Evolutionary conservation across 192 early-diverging fungal genomes (phyloP).

Genomic region (Mortierella antarctica): DNA sequence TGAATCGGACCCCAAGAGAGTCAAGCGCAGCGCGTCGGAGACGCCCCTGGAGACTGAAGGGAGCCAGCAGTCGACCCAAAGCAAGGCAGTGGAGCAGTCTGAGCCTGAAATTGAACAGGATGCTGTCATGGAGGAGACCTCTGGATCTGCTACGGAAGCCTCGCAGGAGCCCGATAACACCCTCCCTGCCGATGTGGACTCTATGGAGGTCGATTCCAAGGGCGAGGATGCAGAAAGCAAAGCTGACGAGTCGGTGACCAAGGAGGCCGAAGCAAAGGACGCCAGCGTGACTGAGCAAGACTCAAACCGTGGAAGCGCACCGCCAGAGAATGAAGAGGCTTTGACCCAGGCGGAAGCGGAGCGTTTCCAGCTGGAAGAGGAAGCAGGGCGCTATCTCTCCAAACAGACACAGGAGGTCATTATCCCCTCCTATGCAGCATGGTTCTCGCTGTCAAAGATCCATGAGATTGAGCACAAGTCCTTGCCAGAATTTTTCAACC

Average conservation of each 20-base stretch:
- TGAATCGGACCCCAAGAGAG: constrained; percentile 33
- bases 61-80: background rate
- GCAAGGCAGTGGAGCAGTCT: background rate
- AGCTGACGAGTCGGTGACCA: constrained; percentile 14
- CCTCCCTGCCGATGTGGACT: constrained; percentile 24
- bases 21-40: constrained; percentile 50
- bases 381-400: constrained; percentile 73
- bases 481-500: constrained; percentile 97
- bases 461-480: constrained; percentile 91
- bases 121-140: constrained; percentile 32
- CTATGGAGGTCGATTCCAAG: constrained; percentile 38
- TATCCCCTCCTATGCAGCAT: constrained; percentile 90
- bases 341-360: constrained; percentile 48
- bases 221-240: constrained; percentile 18
- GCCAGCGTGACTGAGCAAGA: constrained; percentile 31
- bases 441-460: constrained; percentile 87
- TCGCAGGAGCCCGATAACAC: constrained; percentile 19
- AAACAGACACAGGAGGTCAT: constrained; percentile 79
- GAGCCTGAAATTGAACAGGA: constrained; percentile 7
- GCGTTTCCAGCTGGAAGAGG: constrained; percentile 64
- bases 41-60: constrained; percentile 35
- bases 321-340: constrained; percentile 35
- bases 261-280: constrained; percentile 37
- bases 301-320: constrained; percentile 41
- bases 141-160: background rate